A percentile compares a stretch with the other conserved stretches of the same genome.
phyloP scores from a whole-genome alignment of 2,329 filamentous ascomycete species.

The Diaporthe sp. region DNA sequence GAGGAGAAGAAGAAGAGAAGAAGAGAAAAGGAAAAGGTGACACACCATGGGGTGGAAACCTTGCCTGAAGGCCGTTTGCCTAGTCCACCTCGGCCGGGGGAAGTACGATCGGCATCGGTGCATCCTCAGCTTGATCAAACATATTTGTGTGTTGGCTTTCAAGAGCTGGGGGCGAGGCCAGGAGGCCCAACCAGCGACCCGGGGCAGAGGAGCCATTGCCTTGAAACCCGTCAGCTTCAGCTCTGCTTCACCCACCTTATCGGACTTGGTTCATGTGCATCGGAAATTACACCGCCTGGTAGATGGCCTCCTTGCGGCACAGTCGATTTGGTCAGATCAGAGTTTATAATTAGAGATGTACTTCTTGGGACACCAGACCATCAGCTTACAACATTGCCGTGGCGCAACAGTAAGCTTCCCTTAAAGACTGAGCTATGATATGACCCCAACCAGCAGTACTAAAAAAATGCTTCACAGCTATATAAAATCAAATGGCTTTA shows the following conservation, averaged over 20 bases:
- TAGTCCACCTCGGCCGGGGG: neutral
- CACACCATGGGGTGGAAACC: neutral
- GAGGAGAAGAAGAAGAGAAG: too few species aligned
- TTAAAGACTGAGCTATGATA: too few species aligned
- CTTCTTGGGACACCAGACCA: neutral
- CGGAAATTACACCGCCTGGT: neutral
- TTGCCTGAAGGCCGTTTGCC: neutral
- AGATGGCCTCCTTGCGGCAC: neutral
- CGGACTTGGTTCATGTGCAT: neutral
- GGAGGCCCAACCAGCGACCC: neutral
- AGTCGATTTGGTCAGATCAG: neutral
- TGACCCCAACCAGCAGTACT: neutral
- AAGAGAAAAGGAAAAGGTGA: too few species aligned
- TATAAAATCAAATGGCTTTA: neutral
- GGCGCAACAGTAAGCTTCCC: neutral
- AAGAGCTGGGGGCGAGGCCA: neutral
- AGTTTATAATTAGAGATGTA: neutral
- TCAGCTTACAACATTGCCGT: neutral
- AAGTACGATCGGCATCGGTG: neutral
- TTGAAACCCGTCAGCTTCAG: constrained; percentile 14
- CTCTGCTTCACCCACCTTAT: neutral
- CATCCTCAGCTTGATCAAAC: neutral
- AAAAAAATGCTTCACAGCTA: neutral
- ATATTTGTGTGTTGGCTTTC: neutral
- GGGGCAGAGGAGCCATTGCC: neutral